Percentiles rank a stretch among this genome's conserved stretches.
These are phyloP conservation scores for Xerocomus minutiporus DNA, from an alignment of 1,284 basidiomycete genomes.

Conservation along the genomic window DNA sequence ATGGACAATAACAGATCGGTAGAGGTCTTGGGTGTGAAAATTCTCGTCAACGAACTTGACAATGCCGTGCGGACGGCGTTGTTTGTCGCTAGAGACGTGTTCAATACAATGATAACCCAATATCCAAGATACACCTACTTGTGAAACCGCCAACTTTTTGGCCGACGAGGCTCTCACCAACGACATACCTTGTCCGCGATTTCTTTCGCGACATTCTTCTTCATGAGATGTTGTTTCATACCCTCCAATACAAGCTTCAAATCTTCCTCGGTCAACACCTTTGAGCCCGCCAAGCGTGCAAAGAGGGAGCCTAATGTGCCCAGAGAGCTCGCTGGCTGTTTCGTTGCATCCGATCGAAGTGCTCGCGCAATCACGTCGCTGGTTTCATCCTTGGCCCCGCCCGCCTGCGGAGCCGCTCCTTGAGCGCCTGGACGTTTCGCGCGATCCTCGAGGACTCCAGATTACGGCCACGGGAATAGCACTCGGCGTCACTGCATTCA, in stretches of 20 bases:
- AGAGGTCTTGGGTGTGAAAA: conserved; percentile 94
- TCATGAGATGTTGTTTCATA: conserved; percentile 98
- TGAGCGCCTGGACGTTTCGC: conserved; percentile 87
- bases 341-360: conserved; percentile 38
- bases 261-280: conserved; percentile 79
- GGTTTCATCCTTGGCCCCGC: conserved; percentile 41
- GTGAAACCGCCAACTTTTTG: conserved; percentile 86
- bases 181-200: conserved; percentile 92
- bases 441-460: conserved; percentile 55
- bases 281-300: conserved; percentile 79
- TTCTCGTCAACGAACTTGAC: conserved; percentile 84
- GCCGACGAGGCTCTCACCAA: conserved; percentile 85
- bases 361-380: conserved; percentile 59
- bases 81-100: conserved; percentile 59
- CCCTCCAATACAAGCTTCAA: conserved; percentile 84
- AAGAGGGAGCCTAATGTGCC: conserved; percentile 74
- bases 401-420: conserved; percentile 73
- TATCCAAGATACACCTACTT: conserved; percentile 49
- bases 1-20: conserved; percentile 89
- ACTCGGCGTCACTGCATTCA: too few relatives aligned
- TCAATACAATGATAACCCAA: conserved; percentile 7
- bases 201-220: conserved; percentile 97
- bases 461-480: too few relatives aligned
- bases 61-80: conserved; percentile 82
- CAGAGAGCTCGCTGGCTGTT: conserved; percentile 44